phyloP scores from a whole-genome alignment of 768 basidiomycete genomes.

The Lactarius evosmus region DNA sequence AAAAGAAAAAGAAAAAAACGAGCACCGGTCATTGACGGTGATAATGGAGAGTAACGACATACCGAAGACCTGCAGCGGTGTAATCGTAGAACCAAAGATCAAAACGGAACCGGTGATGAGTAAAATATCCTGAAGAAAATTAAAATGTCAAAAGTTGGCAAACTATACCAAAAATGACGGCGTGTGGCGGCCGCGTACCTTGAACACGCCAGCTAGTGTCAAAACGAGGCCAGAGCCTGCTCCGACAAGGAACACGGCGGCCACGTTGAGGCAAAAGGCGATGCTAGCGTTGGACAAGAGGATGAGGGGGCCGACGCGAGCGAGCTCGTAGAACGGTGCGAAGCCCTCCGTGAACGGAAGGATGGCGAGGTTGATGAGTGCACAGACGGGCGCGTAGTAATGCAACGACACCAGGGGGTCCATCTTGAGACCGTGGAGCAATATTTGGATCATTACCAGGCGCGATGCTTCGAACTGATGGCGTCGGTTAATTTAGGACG shows the following conservation, averaged over 20 bases:
- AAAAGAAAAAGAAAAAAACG: conserved; percentile 11
- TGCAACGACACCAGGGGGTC: conserved; percentile 93
- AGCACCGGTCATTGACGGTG: background rate
- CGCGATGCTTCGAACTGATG: conserved; percentile 88
- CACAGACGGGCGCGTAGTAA: conserved; percentile 96
- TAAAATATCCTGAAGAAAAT: conserved; percentile 70
- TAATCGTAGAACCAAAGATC: conserved; percentile 76
- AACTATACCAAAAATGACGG: background rate
- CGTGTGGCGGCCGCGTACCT: conserved; percentile 44
- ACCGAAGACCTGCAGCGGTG: conserved; percentile 83
- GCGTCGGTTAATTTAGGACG: background rate
- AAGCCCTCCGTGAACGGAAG: conserved; percentile 92
- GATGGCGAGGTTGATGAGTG: conserved; percentile 78
- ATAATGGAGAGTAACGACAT: conserved; percentile 22
- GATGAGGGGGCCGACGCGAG: conserved; percentile 49
- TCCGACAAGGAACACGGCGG: conserved; percentile 91
- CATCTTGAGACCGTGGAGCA: conserved; percentile 96
- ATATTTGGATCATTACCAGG: conserved; percentile 93
- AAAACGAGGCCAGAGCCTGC: conserved; percentile 84
- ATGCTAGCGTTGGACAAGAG: conserved; percentile 80
- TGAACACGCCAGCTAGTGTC: conserved; percentile 92
- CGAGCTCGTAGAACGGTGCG: conserved; percentile 75
- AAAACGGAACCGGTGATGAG: conserved; percentile 89
- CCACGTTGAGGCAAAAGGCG: conserved; percentile 87
- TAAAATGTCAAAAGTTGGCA: background rate